Base-by-base conservation (phyloP, 2,329 filamentous ascomycete genomes). In the Aspergillus sojae region DNA sequence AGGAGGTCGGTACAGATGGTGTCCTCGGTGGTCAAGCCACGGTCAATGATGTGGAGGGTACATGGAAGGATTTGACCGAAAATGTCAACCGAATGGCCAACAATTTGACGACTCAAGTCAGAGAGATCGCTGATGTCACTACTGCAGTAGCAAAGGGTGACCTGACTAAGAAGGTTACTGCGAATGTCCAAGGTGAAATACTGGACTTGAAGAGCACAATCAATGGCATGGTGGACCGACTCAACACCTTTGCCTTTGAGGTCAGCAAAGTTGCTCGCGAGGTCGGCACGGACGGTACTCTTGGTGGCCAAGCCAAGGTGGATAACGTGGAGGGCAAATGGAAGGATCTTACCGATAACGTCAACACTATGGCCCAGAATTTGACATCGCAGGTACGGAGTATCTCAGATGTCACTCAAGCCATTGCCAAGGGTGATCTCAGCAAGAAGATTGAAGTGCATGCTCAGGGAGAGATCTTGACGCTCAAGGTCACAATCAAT, bases 1-100 rank as follows among this genome's bases (percentile, higher is more conserved):
- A 93, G 77, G 94, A 98, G 79, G 95, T 98, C 84, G 94, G 94
- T 65, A 98, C 95, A 1, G 94, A 99, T 78, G 94, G 94, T 72
- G 89, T 93, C 66, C 86, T 99, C 19, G 94, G 95, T 76, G 94
- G 95, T 11, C 95, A 99, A 79, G 94, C 95, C 56, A 95, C 93
- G 23, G 92, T 98, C 7, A 94, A 97, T 75, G 94, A 97, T 76
- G 95, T 98, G 36, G 92, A 97, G 79, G 94, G 94, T 67, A 98
- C 96, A 58, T 98, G 95, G 94, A 92, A 93, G 74, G 93, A 97
- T 77, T 84, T 99, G 66, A 99, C 94, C 3, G 91, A 94, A 74
- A 94, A 94, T 67, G 94, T 99, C 80, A 99, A 99, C 80, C 91
- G 94, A 70, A 98, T 99, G 94, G 94, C 94, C 75, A 96, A 95